Base-by-base conservation (phyloP, 768 basidiomycete genomes). In the Boletellus ananas region DNA sequence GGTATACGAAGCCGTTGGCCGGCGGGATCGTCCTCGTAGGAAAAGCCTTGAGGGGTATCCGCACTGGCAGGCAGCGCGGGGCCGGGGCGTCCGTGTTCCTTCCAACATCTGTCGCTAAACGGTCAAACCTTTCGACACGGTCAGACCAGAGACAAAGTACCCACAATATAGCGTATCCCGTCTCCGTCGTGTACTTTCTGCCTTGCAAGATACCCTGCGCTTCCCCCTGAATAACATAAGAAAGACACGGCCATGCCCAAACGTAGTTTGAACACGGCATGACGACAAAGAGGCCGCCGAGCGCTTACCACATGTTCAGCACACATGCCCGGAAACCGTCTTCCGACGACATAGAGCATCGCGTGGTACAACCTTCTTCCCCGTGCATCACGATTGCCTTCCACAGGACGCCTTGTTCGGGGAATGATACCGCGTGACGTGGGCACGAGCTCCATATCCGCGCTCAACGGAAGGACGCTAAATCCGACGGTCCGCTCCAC, bases 241-340 rank as follows among this genome's bases (percentile, higher is more conserved):
- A 29, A 16, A n/a, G 16, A n/a, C 7, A 16, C n/a, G n/a, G 6
- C 3, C 23, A 23, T 23, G 23, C 6, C 23, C 23, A 23, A 23
- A 23, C 23, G 23, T 23, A 23, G 23, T 23, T 6, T 23, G 23
- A 25, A 25, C 23, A 25, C 23, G 7, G 23, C 23, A 25, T 25
- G 23, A 25, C 23, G 23, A 25, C 23, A 25, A n/a, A n/a, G 23
- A 25, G 23, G 4, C 23, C 5, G 23, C 23, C 23, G 4, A 25
- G 23, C 23, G 23, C 45, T 17, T 6, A 53, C 52, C 18, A 49
- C 2, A 17, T 53, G 37, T 31, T 49, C 52, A 4, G 42, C 52
- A 10, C 52, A 53, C 52, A 45, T 45, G 21, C 42, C 52, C 9
- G 47, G 52, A 40, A 53, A 44, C 20, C 40, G 42, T 40, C 52